A percentile compares a stretch with the other conserved stretches of the same genome.
Conservation (phyloP, 169 alveolate species). For the Plasmodium sp. region DNA sequence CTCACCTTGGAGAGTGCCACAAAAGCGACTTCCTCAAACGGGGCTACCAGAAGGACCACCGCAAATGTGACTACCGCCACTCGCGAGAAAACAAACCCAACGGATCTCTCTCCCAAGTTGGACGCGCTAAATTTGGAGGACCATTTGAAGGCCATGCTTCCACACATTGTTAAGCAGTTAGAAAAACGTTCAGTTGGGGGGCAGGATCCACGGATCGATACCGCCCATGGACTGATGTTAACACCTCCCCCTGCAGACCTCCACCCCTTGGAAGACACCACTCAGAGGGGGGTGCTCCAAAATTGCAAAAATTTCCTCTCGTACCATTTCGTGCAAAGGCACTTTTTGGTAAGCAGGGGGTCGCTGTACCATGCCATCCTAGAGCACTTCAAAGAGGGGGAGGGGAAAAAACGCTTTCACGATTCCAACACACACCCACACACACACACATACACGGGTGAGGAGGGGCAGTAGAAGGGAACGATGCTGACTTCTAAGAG, state of each 20-base stretch:
- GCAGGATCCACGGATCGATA: neutral
- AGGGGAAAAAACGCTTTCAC: neutral
- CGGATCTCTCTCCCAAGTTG: neutral
- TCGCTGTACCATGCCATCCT: constrained; percentile 18
- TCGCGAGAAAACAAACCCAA: neutral
- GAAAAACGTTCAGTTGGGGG: neutral
- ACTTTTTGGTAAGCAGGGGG: constrained; percentile 9
- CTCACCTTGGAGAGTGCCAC: neutral
- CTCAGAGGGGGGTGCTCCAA: neutral
- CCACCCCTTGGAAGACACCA: neutral
- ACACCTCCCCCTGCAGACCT: neutral
- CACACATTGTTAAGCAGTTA: neutral
- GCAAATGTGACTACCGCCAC: neutral
- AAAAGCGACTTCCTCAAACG: no score
- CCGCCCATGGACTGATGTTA: neutral
- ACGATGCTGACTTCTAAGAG: neutral
- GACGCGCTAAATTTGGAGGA: neutral
- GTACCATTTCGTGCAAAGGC: neutral
- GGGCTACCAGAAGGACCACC: neutral
- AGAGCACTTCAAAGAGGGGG: neutral
- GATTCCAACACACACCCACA: neutral
- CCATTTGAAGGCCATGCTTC: neutral
- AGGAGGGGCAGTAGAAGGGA: neutral
- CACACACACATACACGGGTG: neutral
- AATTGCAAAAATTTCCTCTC: constrained; percentile 35